Base-by-base conservation (phyloP, 345 rosid species). In the Heritiera littoralis region DNA sequence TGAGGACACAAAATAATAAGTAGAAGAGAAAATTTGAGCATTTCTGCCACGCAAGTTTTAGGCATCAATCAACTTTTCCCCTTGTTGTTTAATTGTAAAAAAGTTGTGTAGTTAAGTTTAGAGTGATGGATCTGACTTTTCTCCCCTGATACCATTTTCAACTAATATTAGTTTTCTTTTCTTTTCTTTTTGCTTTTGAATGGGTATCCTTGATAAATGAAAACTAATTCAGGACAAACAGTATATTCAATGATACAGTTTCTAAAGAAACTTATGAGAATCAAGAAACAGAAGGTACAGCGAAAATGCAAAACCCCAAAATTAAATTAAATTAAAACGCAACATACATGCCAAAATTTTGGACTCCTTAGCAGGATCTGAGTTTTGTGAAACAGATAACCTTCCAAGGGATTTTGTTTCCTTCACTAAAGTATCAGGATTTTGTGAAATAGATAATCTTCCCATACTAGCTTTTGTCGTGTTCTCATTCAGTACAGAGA, bases 361-460 rank as follows among this genome's bases (percentile, higher is more conserved):
- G 60, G 93, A 81, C 74, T 94, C 98, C 81, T 90, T 93, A 70
- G 79, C 76, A 78, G 91, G 88, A 75, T 95, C 99, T 55, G 92
- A 83, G 83, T 91, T 92, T 84, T 94, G 97, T 58, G 98, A 90
- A 81, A 91, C 90, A 18, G 99, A 89, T 77, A 91, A 80, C 87
- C 98, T 91, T 79, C 93, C 97, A 9, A 95, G 81, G 79, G 96
- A 87, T 81, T 88, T 95, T 79, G 93, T 86, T 83, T 95, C 95
- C 85, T 93, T 95, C 84, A 77, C 69, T 67, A 80, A 79, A 78
- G 86, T 72, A 66, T 92, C 94, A 38, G 86, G 83, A 74, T 84
- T 84, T 78, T 87, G 93, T 38, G 92, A 89, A 85, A 82, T 85
- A 20, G 92, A 77, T 75, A 86, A 63, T 85, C 87, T 91, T 77